These are phyloP conservation scores for Zygosaccharomyces rouxii DNA, from an alignment of 805 yeast genomes.

Conservation along the genomic window DNA sequence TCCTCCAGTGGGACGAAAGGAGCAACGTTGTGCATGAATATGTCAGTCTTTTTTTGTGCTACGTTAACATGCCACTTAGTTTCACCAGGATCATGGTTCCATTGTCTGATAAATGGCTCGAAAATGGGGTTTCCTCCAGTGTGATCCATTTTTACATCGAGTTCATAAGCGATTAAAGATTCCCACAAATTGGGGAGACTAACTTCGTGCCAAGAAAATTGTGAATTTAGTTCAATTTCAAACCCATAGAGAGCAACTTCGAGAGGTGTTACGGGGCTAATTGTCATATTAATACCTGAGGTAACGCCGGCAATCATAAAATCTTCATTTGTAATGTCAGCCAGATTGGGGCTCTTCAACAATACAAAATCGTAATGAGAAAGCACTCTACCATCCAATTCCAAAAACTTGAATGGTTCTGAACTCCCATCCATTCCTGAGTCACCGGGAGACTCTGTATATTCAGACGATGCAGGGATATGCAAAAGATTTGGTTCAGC, in stretches of 20 bases:
- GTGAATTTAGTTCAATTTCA: slow-evolving; percentile 1
- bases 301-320: slow-evolving; percentile 25
- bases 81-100: slow-evolving; percentile 60
- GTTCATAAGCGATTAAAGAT: slow-evolving; percentile 26
- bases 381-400: slow-evolving; percentile 39
- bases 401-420: slow-evolving; percentile 47
- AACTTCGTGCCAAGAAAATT: slow-evolving; percentile 16
- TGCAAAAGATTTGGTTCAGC: slow-evolving; percentile 13
- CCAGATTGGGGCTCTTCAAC: slow-evolving; percentile 36
- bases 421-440: slow-evolving; percentile 52
- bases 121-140: slow-evolving; percentile 32
- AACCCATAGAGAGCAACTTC: slow-evolving; percentile 12
- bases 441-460: slow-evolving; percentile 39
- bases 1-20: slow-evolving; percentile 54
- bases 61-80: slow-evolving; percentile 72
- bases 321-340: slow-evolving; percentile 14
- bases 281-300: not conserved
- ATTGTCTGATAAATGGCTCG: slow-evolving; percentile 66
- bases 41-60: slow-evolving; percentile 37
- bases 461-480: slow-evolving; percentile 50
- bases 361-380: slow-evolving; percentile 47
- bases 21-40: slow-evolving; percentile 57
- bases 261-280: slow-evolving; percentile 12
- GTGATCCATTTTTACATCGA: slow-evolving; percentile 12
- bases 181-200: slow-evolving; percentile 29